A percentile compares a stretch with the other conserved stretches of the same genome.
Conservation (phyloP, 768 basidiomycete genomes). For the Leccinum variicolor region DNA sequence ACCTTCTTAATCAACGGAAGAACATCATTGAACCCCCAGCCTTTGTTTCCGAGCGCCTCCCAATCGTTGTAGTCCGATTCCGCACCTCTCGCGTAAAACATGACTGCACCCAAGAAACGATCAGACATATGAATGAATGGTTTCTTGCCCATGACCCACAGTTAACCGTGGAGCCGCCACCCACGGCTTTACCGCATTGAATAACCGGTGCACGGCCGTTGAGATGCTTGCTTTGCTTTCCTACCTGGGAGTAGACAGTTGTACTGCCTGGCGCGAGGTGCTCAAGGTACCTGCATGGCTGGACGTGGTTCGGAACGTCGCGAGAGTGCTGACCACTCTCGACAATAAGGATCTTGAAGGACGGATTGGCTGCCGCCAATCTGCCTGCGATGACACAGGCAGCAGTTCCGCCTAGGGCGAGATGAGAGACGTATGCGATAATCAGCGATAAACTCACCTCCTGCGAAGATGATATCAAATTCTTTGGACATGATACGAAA, state of each 20-base stretch:
- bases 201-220: conserved; percentile 45
- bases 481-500: neutral
- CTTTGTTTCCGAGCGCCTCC: conserved; percentile 47
- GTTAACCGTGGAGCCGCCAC: conserved; percentile 63
- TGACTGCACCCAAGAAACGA: conserved; percentile 21
- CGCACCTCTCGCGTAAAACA: conserved; percentile 54
- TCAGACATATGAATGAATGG: neutral
- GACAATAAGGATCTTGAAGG: conserved; percentile 54
- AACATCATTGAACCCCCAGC: conserved; percentile 57
- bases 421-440: neutral
- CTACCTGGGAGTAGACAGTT: conserved; percentile 42
- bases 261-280: conserved; percentile 40
- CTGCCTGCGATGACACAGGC: conserved; percentile 54
- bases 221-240: conserved; percentile 39
- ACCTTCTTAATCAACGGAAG: conserved; percentile 61
- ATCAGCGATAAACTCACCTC: neutral
- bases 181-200: conserved; percentile 48
- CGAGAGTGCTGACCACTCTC: conserved; percentile 56
- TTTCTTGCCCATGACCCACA: conserved; percentile 33
- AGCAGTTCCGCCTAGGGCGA: conserved; percentile 40
- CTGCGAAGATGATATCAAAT: neutral
- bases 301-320: conserved; percentile 44
- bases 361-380: conserved; percentile 50
- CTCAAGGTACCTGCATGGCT: conserved; percentile 49
- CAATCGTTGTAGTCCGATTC: conserved; percentile 67